Conservation (phyloP, 305 asterid species). For the Stenogyne calaminthoides region DNA sequence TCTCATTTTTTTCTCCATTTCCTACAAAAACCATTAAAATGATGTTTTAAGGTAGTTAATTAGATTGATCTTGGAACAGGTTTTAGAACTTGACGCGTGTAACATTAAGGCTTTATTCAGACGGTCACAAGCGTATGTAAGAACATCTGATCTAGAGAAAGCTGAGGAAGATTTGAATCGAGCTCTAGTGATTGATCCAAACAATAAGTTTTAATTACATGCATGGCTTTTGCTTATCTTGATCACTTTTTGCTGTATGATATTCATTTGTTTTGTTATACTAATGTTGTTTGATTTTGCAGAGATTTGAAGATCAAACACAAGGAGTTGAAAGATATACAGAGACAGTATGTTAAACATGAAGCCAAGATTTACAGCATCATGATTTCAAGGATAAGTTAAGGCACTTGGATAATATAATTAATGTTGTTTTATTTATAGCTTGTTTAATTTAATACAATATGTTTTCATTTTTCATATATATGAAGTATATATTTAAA, state of each 20-base stretch:
- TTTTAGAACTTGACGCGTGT: constrained; percentile 41
- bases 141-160: constrained; percentile 47
- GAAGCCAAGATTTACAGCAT: constrained; percentile 48
- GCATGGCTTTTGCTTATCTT: neutral
- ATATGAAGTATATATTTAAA: neutral
- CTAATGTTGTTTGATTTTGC: constrained; percentile 11
- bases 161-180: constrained; percentile 50
- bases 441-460: no score
- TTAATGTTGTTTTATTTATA: neutral
- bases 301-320: constrained; percentile 52
- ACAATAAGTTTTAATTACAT: constrained; percentile 44
- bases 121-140: constrained; percentile 51
- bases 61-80: constrained; percentile 34
- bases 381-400: constrained; percentile 48
- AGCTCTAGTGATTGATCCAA: constrained; percentile 48
- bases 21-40: no score
- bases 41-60: neutral
- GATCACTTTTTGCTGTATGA: neutral
- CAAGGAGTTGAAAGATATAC: constrained; percentile 45
- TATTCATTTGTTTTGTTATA: neutral
- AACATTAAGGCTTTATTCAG: constrained; percentile 58
- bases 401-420: neutral
- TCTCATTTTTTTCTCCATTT: no score
- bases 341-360: constrained; percentile 39
- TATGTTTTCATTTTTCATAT: neutral